Base-by-base conservation (phyloP, 1,284 basidiomycete species). In the Ceratobasidium sp. region DNA sequence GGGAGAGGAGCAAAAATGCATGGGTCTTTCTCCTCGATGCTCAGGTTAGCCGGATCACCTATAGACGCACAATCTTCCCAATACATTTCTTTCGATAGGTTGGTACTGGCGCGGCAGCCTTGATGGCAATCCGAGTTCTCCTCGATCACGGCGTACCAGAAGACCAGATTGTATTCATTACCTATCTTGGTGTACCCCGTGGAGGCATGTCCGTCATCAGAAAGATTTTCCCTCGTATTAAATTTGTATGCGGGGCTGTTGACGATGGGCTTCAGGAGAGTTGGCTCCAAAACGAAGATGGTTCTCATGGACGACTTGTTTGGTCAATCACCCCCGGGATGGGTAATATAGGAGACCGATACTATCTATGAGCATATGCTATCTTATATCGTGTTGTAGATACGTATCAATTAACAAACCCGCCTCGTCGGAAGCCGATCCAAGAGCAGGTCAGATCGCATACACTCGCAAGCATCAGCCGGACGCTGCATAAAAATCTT, bases 41-140 rank as follows among this genome's bases (percentile, higher is more conserved):
- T 2, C 96, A 95, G 84, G 92, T 89, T 76, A 55, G 79, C 61
- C 55, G 72, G n/a, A n/a, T n/a, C 8, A 45, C 18, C 26, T 10
- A 34, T 14, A 48, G 1, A 34, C 32, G 58, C 41, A 34, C 70
- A 14, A 65, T 34, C 16, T 10, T 39, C n/a, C 28, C 70, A 23
- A 32, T 39, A 48, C 43, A 12, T 50, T 12, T 45, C 48, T 75
- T 12, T n/a, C n/a, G 18, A 4, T 26, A 97, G 89, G 95, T 98
- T 80, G 95, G 94, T 3, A 98, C 96, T 0, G 97, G 92, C 1
- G 96, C 97, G 0, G 90, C 96, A 3, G 96, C 94, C 0, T 91
- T 96, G 80, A 98, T 98, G 97, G 93, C 95, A 0, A 92, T 99
- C 72, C 90, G 97, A n/a, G 88, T 97, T 3, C 83, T 98, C 18